Conservation (phyloP, 2,329 filamentous ascomycete species). For the Penicillium aurantiogriseum region DNA sequence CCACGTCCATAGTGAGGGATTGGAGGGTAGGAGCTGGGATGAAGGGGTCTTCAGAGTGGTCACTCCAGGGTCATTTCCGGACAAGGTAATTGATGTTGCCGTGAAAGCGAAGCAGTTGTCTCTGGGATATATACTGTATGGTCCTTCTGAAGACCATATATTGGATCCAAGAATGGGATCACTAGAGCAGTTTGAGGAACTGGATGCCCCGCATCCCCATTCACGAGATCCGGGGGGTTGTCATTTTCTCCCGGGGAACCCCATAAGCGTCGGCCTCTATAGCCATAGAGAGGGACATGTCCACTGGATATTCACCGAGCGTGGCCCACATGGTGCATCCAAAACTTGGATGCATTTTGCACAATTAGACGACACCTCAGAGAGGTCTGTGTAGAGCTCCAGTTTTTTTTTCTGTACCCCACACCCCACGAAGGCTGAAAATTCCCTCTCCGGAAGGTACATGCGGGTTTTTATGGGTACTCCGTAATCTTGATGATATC, state of each 20-base stretch:
- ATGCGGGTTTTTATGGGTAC: constrained; percentile 9
- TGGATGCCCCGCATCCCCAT: neutral
- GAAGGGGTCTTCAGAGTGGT: neutral
- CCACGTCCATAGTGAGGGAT: no score
- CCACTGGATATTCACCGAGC: constrained; percentile 11
- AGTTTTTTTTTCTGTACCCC: constrained; percentile 10
- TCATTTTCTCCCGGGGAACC: constrained; percentile 15
- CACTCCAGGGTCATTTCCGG: constrained; percentile 12
- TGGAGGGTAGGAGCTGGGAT: no score
- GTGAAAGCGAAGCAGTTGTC: neutral
- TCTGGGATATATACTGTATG: neutral
- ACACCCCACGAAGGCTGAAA: constrained; percentile 8
- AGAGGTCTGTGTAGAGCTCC: neutral
- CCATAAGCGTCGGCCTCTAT: constrained; percentile 16
- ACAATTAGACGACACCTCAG: constrained; percentile 1
- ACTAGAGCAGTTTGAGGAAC: neutral
- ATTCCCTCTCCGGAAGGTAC: constrained; percentile 21
- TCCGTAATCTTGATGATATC: constrained; percentile 9
- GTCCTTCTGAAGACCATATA: neutral
- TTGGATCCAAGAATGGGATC: neutral
- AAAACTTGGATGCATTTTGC: constrained; percentile 1
- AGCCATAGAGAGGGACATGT: constrained; percentile 4
- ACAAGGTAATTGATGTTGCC: neutral
- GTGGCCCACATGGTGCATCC: constrained; percentile 11
- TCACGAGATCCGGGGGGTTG: constrained; percentile 11